These are phyloP conservation scores for Coriolopsis trogii DNA, from an alignment of 1,284 basidiomycete species.

Conservation along the genomic window DNA sequence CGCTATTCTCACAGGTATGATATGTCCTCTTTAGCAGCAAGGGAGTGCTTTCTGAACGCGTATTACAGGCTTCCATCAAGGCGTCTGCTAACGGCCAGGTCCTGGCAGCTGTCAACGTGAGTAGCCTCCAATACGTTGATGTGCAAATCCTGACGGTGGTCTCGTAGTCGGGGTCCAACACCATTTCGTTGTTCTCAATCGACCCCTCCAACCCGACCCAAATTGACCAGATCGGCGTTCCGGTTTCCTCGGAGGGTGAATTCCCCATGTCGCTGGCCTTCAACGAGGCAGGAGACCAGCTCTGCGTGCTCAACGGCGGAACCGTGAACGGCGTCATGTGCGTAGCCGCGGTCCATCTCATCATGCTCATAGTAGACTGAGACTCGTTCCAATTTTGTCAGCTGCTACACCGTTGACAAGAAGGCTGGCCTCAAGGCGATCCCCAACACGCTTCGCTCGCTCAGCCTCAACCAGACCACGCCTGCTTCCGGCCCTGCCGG, in stretches of 20 bases:
- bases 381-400: slow-evolving; percentile 15
- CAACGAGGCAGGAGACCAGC: slow-evolving; percentile 40
- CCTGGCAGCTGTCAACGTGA: slow-evolving; percentile 48
- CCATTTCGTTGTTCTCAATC: slow-evolving; percentile 48
- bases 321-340: slow-evolving; percentile 49
- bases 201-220: slow-evolving; percentile 43
- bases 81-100: slow-evolving; percentile 42
- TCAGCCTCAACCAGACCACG: slow-evolving; percentile 51
- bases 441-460: slow-evolving; percentile 43
- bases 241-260: slow-evolving; percentile 46
- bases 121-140: slow-evolving; percentile 12
- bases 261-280: slow-evolving; percentile 53
- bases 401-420: slow-evolving; percentile 48
- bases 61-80: slow-evolving; percentile 40
- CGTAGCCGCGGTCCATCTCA: slow-evolving; percentile 5
- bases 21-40: no score
- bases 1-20: slow-evolving; percentile 44
- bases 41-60: no score
- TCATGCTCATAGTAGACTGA: neutral
- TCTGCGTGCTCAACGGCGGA: slow-evolving; percentile 52
- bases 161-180: slow-evolving; percentile 53
- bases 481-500: slow-evolving; percentile 43
- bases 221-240: slow-evolving; percentile 43
- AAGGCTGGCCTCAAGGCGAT: slow-evolving; percentile 42
- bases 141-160: neutral